Evolutionary conservation across 2,329 filamentous ascomycete genomes (phyloP).

Genomic region (Annulohypoxylon truncatum): DNA sequence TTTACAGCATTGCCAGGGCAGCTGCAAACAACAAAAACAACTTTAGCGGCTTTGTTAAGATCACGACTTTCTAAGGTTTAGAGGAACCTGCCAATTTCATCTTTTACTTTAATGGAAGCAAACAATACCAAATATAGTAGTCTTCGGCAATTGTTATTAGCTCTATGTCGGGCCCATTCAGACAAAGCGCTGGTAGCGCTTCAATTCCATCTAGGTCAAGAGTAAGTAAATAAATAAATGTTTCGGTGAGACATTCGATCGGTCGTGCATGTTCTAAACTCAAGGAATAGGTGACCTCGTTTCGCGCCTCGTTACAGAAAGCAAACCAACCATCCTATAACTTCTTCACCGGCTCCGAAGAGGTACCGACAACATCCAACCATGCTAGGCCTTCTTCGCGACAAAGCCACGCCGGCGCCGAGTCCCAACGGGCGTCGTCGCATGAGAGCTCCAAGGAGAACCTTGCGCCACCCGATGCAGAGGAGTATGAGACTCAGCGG

Average conservation of each 20-base stretch:
- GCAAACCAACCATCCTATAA: conserved; percentile 68
- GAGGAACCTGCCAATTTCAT: conserved; percentile 3
- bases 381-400: conserved; percentile 54
- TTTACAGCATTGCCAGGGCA: conserved; percentile 39
- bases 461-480: conserved; percentile 67
- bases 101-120: conserved; percentile 23
- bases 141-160: conserved; percentile 13
- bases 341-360: conserved; percentile 66
- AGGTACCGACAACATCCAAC: conserved; percentile 49
- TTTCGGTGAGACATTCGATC: neutral
- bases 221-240: conserved; percentile 46
- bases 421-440: conserved; percentile 60
- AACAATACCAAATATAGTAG: conserved; percentile 11
- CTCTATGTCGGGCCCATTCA: conserved; percentile 46
- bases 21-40: conserved; percentile 45
- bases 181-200: conserved; percentile 45
- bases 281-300: conserved; percentile 55
- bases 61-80: neutral
- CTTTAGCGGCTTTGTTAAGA: conserved; percentile 27
- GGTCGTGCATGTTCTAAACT: conserved; percentile 2
- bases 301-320: conserved; percentile 58
- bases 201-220: conserved; percentile 45
- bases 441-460: conserved; percentile 71
- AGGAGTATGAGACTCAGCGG: conserved; percentile 68
- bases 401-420: conserved; percentile 53